Base-by-base conservation (phyloP, 345 rosid genomes). In the Gossypioides kirkii region DNA sequence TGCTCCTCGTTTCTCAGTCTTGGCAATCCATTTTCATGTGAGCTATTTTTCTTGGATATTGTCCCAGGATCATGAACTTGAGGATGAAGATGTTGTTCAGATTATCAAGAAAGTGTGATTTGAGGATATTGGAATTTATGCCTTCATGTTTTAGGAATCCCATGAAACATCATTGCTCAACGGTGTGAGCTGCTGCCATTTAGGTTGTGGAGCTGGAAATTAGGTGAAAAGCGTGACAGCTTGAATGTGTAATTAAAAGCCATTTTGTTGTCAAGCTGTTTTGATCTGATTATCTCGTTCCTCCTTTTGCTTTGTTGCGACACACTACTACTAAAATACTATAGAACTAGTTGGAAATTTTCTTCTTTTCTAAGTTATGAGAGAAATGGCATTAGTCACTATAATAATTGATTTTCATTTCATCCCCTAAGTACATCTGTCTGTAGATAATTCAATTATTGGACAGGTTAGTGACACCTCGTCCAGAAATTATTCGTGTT, bases 51-150 rank as follows among this genome's bases (percentile, higher is more conserved):
- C 22, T 17, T 46, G 22, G 20, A 32, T 53, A 20, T 58, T 10
- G 1, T 58, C 28, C 16, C 84, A 95, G 99, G 99, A 95, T 70
- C 99, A 95, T 49, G 99, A 95, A 77, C 99, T 95, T 0, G 99
- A 95, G 69, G 99, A 95, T 62, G 99, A 95, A 81, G 99, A 95
- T 68, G 99, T 95, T 1, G 99, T 95, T 73, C 99, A 92, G 83
- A 91, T 92, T 61, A 94, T 95, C 74, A 95, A 92, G 80, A 92
- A 91, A 86, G 92, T 92, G 75, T 95, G 82, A 88, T 10, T 26
- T 10, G 18, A 32, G 13, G 8, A 10, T 11, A 20, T 12, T 1
- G 46, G 50, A 56, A 12, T 36, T n/a, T 18, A 58, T 41, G 12
- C 26, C 8, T 26, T 54, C 13, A 25, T 4, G 28, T 62, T 59